Evolutionary conservation across 352 stramenopile genomes (phyloP), one percentile per base, ranked within the genome.

Genomic region (Phytopythium aichiense): DNA sequence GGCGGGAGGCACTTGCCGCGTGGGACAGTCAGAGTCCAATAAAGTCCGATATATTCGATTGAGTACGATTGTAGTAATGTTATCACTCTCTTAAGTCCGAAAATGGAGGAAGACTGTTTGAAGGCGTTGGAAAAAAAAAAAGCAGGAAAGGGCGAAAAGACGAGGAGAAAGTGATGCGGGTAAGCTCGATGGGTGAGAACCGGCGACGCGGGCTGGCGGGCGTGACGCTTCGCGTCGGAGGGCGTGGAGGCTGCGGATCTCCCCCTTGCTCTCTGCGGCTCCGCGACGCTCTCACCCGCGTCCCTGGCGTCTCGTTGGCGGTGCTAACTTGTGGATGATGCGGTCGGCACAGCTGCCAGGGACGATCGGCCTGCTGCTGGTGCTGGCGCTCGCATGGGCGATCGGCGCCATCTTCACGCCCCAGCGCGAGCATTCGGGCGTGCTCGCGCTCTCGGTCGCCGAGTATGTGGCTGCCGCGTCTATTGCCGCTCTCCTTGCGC

Each of bases 351-450:
- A 95, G 86, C 79, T 92, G 28, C 87, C 82, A 30, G 81, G 75
- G 52, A 93, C 87, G 37, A 69, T 91, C 40, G 69, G 68, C 45
- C 66, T 92, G 33, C 72, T 92, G 58, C 65, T 90, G 35, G 16
- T 76, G 42, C 72, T 95, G 63, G 63, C 77, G 61, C 66, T 93
- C 45, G 62, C 92, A 43, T 95, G 84, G 84, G 45, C 88, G 25
- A 33, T 91, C n/a, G 84, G 87, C 40, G 76, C 66, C n/a, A 16
- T 91, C 2, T 88, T 93, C 67, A 92, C 87, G 20, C 82, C 87
- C 31, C 67, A 65, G 56, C 76, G 85, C 57, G 84, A 95, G 58
- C 71, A 69, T 20, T 77, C 71, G 25, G 84, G 84, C n/a, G 76
- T 91, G 30, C 67, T 95, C 51, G 77, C 84, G 51, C 69, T 95